These are phyloP conservation scores for Rhizophlyctis rosea DNA, from an alignment of 192 early-diverging fungal species.

Conservation along the genomic window DNA sequence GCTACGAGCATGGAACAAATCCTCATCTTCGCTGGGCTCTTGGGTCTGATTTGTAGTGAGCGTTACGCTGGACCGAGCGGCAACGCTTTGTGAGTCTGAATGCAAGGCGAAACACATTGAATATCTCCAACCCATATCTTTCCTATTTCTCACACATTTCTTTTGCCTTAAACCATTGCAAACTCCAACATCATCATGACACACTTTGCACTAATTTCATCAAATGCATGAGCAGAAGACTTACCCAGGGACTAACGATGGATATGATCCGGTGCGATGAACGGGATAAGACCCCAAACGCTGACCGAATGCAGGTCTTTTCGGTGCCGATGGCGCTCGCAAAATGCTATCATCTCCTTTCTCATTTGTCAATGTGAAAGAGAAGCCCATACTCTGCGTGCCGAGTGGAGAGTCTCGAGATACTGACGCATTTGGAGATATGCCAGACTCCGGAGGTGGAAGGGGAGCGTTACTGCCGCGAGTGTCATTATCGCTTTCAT, in stretches of 20 bases:
- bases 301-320: no score
- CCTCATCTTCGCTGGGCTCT: background rate
- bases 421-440: no score
- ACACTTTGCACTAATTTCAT: background rate
- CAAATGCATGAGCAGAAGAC: background rate
- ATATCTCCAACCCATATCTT: background rate
- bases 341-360: no score
- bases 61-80: background rate
- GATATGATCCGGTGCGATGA: conserved; percentile 3
- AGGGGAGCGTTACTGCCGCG: no score
- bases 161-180: background rate
- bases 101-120: background rate
- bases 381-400: no score
- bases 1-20: background rate
- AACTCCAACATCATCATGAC: background rate
- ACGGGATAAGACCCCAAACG: no score
- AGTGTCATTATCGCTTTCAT: no score
- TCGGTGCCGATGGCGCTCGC: no score
- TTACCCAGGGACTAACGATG: background rate
- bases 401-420: no score
- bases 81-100: background rate
- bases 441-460: no score
- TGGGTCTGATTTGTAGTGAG: background rate
- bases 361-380: no score
- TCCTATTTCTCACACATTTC: background rate